Conservation (phyloP, 2,329 filamentous ascomycete species). For the Teratosphaeria gauchensis region DNA sequence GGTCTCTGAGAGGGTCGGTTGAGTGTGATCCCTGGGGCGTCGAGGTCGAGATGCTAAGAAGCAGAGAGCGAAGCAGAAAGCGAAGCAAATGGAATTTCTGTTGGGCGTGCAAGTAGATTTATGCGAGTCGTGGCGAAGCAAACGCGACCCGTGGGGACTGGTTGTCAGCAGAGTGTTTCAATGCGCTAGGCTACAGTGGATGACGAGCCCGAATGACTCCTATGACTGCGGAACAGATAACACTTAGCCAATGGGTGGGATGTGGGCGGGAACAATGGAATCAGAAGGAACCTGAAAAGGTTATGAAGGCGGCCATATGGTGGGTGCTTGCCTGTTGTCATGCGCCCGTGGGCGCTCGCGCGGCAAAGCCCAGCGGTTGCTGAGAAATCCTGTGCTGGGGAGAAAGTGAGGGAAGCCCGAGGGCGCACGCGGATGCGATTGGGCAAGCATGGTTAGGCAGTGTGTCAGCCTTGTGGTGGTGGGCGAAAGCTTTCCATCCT, state of each 20-base stretch:
- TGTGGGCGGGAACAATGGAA: neutral
- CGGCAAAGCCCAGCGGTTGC: neutral
- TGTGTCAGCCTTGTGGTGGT: neutral
- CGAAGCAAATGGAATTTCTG: neutral
- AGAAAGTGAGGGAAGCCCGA: neutral
- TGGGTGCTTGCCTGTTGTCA: neutral
- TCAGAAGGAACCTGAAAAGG: neutral
- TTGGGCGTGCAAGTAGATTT: neutral
- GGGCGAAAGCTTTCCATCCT: neutral
- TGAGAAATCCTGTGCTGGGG: neutral
- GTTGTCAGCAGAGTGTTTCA: neutral
- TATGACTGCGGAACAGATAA: neutral
- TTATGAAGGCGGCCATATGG: neutral
- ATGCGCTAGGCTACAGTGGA: slow-evolving; percentile 1
- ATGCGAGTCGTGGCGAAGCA: neutral
- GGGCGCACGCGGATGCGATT: neutral
- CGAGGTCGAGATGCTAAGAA: neutral
- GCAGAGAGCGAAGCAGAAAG: neutral
- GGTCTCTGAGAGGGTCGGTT: neutral
- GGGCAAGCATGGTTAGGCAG: neutral
- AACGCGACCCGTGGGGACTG: slow-evolving; percentile 1
- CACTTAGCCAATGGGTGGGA: neutral
- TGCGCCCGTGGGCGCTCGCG: neutral
- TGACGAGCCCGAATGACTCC: slow-evolving; percentile 1
- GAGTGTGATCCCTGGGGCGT: neutral